Base-by-base conservation (phyloP, 495 filamentous ascomycete species). In the Penicillium macrosclerotiorum region DNA sequence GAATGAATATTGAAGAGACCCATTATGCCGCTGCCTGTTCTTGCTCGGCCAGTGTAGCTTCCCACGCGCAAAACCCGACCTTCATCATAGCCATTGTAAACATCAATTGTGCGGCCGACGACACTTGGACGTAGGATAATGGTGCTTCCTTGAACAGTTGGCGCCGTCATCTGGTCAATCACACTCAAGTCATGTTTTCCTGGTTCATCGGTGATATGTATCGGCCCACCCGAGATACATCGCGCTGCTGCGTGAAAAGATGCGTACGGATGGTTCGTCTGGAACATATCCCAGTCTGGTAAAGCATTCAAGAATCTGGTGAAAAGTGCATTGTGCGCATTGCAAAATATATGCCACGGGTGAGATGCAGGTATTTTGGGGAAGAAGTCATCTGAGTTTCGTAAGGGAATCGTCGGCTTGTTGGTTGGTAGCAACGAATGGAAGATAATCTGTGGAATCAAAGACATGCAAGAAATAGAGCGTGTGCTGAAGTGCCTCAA, bases 271-370 rank as follows among this genome's bases (percentile, higher is more conserved):
- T 92, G 88, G 19, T 71, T 71, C 1, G 93, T 95, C 60, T 98
- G 93, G 64, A 98, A 98, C 93, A 98, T 97, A 65, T 97, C 93
- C 93, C 93, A 98, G 65, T 98, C 93, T 0, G 90, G 90, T 11
- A 89, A 52, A n/a, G 78, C 78, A 45, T 88, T 88, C 6, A 89
- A 62, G 49, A 84, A 78, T 8, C 80, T 73, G 9, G 90, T 92
- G 14, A 95, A 72, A 11, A 96, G 75, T n/a, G 85, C 71, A 60
- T 94, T 96, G 64, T 96, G 87, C 2, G 92, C 89, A 59, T 97
- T 97, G 47, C 84, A 81, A 66, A 91, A 98, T 34, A 98, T 73
- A 66, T 98, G 93, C 90, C 92, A 97, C 1, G 90, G 78, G 54
- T 97, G 93, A 4, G 85, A 87, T 8, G 76, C 73, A 3, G 80